Evolutionary conservation across 164 flowering plant species (phyloP), one percentile per base, ranked within the genome.

Genomic region (Protea cynaroides): DNA sequence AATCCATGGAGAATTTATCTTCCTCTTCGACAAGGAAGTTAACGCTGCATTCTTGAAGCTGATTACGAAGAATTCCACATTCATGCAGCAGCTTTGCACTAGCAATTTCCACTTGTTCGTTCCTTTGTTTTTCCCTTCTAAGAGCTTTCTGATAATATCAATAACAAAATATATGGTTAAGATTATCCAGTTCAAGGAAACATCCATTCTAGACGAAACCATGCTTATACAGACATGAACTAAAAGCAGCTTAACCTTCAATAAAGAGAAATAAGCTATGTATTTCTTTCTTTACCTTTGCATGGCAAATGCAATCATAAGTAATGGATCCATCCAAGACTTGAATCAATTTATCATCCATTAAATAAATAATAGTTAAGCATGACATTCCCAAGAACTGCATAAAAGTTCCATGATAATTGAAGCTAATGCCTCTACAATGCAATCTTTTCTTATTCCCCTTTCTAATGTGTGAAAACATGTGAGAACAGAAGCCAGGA

Each of bases 21-120:
- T 68, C 81, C 63, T 75, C 82, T 65, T 72, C 85, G 18, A 67
- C 56, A 44, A 76, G 73, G 54, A 84, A 65, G 71, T 80, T 76
- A 58, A 78, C 65, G 51, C 80, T 80, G 82, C 88, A 85, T 54
- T 88, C 92, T 58, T 77, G 83, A 65, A 95, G 89, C 75, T 72
- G 80, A 65, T 71, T 64, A 9, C 71, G 83, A 65, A 92, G 90
- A 68, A 69, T 66, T 59, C 59, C 72, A 75, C 88, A 95, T 65
- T 87, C 85, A 71, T 78, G 67, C 34, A 92, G 69, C 58, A 92
- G 73, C 80, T 82, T 82, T 66, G 55, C 71, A 69, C 79, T 77
- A 49, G 85, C 79, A 40, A 72, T 59, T 62, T 74, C 69, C 57
- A 71, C 71, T 18, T 72, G 75, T 65, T 84, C 80, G 55, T 66